These are phyloP conservation scores for Fagus sylvatica DNA, from an alignment of 306 rosid species.

Conservation along the genomic window DNA sequence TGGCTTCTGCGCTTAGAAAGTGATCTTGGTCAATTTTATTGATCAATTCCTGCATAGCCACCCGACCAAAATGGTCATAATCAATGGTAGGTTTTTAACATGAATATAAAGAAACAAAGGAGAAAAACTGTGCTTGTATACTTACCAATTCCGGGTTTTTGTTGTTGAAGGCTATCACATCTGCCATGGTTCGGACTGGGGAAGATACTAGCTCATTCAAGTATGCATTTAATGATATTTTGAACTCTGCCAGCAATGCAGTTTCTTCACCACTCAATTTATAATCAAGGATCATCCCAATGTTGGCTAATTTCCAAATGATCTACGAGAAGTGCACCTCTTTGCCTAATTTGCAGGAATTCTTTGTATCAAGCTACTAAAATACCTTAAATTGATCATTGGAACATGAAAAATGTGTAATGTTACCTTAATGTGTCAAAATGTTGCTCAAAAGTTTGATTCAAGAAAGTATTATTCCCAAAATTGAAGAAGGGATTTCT, in stretches of 20 bases:
- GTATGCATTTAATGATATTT: conserved; percentile 48
- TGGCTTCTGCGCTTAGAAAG: conserved; percentile 22
- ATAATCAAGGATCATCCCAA: conserved; percentile 4
- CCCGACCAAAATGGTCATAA: background rate
- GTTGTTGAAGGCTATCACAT: conserved; percentile 58
- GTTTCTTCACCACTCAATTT: conserved; percentile 29
- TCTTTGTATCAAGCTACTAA: background rate
- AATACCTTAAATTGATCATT: background rate
- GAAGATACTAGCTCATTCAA: conserved; percentile 43
- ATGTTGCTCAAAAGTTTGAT: conserved; percentile 40
- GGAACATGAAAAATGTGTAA: background rate
- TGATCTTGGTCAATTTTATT: conserved; percentile 24
- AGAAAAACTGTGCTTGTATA: background rate
- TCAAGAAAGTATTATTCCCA: conserved; percentile 17
- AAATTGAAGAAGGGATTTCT: conserved; percentile 22
- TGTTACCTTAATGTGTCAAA: conserved; percentile 56
- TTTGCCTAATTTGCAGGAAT: conserved; percentile 36
- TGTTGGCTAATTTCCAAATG: conserved; percentile 40
- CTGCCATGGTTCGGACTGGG: conserved; percentile 46
- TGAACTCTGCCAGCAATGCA: conserved; percentile 51
- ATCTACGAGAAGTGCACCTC: conserved; percentile 51
- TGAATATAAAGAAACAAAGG: background rate
- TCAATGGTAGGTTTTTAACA: background rate
- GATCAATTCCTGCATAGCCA: conserved; percentile 20
- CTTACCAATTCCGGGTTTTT: conserved; percentile 38